These are phyloP conservation scores for Solanum habrochaites DNA, from an alignment of 257 asterid species.

Conservation along the genomic window DNA sequence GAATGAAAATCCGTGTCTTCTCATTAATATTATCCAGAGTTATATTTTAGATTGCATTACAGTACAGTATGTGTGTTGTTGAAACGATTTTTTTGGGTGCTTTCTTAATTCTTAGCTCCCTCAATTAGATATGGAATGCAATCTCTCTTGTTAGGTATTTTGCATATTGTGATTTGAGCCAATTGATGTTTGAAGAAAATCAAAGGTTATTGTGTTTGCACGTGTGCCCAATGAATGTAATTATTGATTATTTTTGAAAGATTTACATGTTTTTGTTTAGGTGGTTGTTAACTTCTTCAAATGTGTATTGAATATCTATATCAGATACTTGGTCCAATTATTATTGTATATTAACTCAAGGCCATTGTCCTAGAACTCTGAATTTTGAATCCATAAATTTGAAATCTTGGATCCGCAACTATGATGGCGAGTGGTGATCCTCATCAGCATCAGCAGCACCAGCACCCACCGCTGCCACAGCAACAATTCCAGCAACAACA, in stretches of 20 bases:
- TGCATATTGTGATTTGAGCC: not conserved
- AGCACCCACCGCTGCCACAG: slow-evolving; percentile 2
- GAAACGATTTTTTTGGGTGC: not conserved
- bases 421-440: slow-evolving; percentile 3
- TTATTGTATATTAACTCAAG: not conserved
- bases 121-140: not conserved
- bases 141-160: not conserved
- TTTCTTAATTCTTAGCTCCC: not conserved
- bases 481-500: slow-evolving; percentile 26
- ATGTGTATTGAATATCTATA: not conserved
- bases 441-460: slow-evolving; percentile 8
- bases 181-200: not conserved
- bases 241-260: not conserved
- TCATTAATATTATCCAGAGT: not conserved
- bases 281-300: not conserved
- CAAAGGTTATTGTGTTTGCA: not conserved
- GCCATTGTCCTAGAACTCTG: not conserved
- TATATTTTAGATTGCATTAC: not conserved
- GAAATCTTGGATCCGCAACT: not conserved
- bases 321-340: not conserved
- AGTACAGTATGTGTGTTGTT: not conserved
- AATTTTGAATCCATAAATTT: not conserved
- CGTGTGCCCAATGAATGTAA: not conserved
- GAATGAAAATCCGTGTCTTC: not conserved
- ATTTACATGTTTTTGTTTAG: not conserved